Percentiles rank a stretch among this genome's conserved stretches.
Evolutionary conservation across 179 eudicot species (phyloP).

Genomic region (Carnegiea gigantea): DNA sequence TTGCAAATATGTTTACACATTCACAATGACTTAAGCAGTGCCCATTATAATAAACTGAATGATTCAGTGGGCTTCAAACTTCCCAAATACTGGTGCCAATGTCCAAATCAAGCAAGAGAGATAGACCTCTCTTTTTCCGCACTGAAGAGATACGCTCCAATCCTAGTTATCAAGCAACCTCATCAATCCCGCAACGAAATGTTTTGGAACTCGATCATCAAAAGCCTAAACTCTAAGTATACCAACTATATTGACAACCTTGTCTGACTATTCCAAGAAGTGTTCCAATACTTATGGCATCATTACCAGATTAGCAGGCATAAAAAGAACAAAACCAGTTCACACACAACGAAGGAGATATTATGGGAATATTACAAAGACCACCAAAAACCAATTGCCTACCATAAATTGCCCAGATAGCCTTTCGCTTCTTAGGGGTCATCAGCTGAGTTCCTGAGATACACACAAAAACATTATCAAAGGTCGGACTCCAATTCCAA

Average conservation of each 20-base stretch:
- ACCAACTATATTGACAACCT: not conserved
- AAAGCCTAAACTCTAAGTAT: not conserved
- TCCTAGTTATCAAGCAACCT: not conserved
- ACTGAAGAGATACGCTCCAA: not conserved
- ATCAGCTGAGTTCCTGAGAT: constrained; percentile 75
- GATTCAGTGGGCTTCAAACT: not conserved
- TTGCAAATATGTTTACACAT: not conserved
- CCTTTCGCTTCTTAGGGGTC: constrained; percentile 78
- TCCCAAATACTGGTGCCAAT: not conserved
- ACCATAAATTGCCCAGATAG: constrained; percentile 97
- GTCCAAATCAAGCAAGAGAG: not conserved
- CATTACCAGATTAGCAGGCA: not conserved
- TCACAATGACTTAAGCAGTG: not conserved
- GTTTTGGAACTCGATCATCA: not conserved
- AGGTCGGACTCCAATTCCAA: constrained; percentile 14
- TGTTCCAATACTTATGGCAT: not conserved
- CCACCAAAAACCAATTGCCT: not conserved
- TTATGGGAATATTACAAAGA: not conserved
- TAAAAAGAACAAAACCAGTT: not conserved
- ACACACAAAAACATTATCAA: constrained; percentile 9
- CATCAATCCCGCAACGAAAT: not conserved
- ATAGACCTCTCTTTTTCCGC: not conserved
- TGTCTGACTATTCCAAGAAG: not conserved
- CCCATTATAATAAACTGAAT: not conserved
- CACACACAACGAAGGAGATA: not conserved